A percentile compares a stretch with the other conserved stretches of the same genome.
phyloP scores from a whole-genome alignment of 495 filamentous ascomycete genomes.

The Niebla homalea region DNA sequence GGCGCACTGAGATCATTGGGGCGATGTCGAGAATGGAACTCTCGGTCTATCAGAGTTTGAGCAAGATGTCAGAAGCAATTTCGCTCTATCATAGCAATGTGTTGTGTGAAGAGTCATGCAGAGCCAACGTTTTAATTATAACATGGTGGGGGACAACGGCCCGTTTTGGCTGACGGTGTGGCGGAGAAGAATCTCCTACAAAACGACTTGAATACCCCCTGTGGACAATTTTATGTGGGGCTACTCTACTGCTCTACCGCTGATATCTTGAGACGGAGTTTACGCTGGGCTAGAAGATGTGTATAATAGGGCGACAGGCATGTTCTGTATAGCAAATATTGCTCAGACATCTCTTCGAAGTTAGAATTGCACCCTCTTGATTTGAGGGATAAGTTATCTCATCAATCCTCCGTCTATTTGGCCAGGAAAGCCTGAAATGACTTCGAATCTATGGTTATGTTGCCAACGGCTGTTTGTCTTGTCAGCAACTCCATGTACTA shows the following conservation, averaged over 20 bases:
- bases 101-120: slow-evolving; percentile 1
- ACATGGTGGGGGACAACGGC: background rate
- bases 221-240: background rate
- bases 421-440: slow-evolving; percentile 84
- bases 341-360: too few relatives aligned
- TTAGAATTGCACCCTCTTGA: too few relatives aligned
- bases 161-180: background rate
- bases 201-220: slow-evolving; percentile 1
- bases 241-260: too few relatives aligned
- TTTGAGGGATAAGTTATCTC: too few relatives aligned
- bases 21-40: background rate
- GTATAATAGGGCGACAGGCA: too few relatives aligned
- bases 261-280: too few relatives aligned
- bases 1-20: background rate
- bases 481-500: background rate
- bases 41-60: background rate
- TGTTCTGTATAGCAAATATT: too few relatives aligned
- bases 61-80: background rate
- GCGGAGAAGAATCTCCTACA: background rate
- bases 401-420: slow-evolving; percentile 27
- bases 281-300: too few relatives aligned
- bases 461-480: slow-evolving; percentile 36
- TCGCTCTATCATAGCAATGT: background rate
- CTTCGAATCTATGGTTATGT: slow-evolving; percentile 85
- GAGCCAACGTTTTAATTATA: background rate